These are phyloP conservation scores for Hydnomerulius pinastri DNA, from an alignment of 768 basidiomycete genomes.

Conservation along the genomic window DNA sequence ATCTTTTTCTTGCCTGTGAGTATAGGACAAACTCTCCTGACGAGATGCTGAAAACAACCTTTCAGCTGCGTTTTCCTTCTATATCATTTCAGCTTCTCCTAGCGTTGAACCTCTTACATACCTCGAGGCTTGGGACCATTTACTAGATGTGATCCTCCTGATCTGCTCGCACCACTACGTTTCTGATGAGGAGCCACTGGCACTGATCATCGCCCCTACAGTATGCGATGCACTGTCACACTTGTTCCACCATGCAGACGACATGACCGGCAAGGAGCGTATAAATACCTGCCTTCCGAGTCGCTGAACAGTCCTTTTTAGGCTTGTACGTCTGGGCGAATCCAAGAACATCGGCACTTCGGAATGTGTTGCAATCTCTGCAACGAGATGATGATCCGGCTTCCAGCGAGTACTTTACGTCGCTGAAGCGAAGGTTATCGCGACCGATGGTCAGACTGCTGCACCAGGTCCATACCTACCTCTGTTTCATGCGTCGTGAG, in stretches of 20 bases:
- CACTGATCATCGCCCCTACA: conserved; percentile 47
- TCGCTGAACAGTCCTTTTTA: conserved; percentile 31
- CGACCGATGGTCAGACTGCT: conserved; percentile 27
- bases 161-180: conserved; percentile 47
- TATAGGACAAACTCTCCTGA: neutral
- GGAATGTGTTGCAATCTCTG: conserved; percentile 38
- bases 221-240: conserved; percentile 51
- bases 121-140: conserved; percentile 46
- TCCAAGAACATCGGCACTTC: conserved; percentile 54
- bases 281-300: neutral
- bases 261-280: conserved; percentile 28
- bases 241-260: conserved; percentile 34
- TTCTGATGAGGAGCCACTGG: conserved; percentile 52
- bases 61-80: conserved; percentile 50
- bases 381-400: conserved; percentile 11
- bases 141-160: conserved; percentile 50
- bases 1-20: conserved; percentile 48
- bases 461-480: conserved; percentile 23
- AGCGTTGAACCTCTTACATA: conserved; percentile 38
- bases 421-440: conserved; percentile 36
- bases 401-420: conserved; percentile 23
- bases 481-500: neutral
- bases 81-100: conserved; percentile 34
- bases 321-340: conserved; percentile 7
- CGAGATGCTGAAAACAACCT: conserved; percentile 2